Conservation (phyloP, 2,329 filamentous ascomycete genomes). For the Ophiosphaerella herpotricha region DNA sequence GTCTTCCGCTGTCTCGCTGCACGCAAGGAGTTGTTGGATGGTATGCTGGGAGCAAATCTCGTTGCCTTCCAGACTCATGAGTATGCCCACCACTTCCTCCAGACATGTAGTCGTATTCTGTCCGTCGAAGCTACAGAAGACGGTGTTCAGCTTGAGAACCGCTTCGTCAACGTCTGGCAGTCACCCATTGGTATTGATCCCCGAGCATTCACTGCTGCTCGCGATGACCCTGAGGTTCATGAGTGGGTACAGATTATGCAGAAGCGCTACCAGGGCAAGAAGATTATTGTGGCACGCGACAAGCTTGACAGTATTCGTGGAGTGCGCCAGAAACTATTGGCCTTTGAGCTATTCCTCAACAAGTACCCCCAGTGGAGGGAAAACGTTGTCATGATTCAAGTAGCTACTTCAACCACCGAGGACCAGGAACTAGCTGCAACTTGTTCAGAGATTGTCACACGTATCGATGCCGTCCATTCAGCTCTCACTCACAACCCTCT, state of each 20-base stretch:
- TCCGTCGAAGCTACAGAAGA: conserved; percentile 88
- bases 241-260: conserved; percentile 80
- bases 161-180: conserved; percentile 86
- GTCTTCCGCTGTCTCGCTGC: conserved; percentile 91
- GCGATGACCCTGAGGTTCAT: conserved; percentile 72
- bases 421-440: conserved; percentile 85
- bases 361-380: conserved; percentile 89
- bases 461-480: conserved; percentile 89
- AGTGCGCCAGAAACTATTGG: conserved; percentile 88
- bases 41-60: conserved; percentile 90
- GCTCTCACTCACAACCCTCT: conserved; percentile 91
- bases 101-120: conserved; percentile 90
- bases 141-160: conserved; percentile 87
- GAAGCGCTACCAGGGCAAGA: conserved; percentile 85
- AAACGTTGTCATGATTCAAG: conserved; percentile 87
- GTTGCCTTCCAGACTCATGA: conserved; percentile 93
- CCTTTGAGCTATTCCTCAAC: conserved; percentile 92
- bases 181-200: conserved; percentile 92
- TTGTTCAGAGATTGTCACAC: conserved; percentile 90
- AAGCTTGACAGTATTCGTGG: conserved; percentile 93
- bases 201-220: conserved; percentile 70
- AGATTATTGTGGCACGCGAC: conserved; percentile 88
- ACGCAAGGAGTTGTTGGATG: conserved; percentile 83
- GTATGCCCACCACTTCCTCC: conserved; percentile 91
- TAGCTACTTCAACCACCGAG: conserved; percentile 87